A percentile compares a stretch with the other conserved stretches of the same genome.
These are phyloP conservation scores for Venturia asperata DNA, from an alignment of 2,329 filamentous ascomycete genomes.

Conservation along the genomic window DNA sequence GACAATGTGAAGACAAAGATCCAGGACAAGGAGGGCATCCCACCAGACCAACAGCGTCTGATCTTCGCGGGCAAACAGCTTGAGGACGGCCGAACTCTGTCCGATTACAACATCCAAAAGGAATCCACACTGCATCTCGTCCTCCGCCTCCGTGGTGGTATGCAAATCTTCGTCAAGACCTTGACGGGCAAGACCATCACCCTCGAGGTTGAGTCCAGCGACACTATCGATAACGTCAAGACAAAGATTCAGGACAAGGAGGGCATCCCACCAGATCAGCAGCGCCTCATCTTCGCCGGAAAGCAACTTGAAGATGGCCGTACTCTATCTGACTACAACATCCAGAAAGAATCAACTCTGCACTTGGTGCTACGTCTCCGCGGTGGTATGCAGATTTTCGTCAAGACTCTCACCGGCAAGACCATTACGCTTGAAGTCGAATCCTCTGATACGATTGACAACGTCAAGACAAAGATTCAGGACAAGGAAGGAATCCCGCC, in stretches of 20 bases:
- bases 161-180: conserved; percentile 60
- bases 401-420: conserved; percentile 55
- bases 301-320: conserved; percentile 53
- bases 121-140: conserved; percentile 66
- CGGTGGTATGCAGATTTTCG: conserved; percentile 58
- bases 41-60: conserved; percentile 91
- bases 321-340: conserved; percentile 63
- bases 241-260: conserved; percentile 51
- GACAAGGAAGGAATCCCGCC: conserved; percentile 87
- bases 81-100: conserved; percentile 85
- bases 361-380: conserved; percentile 69
- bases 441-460: conserved; percentile 83
- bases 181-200: conserved; percentile 52
- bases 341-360: conserved; percentile 78
- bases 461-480: conserved; percentile 95
- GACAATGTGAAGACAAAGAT: conserved; percentile 98
- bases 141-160: conserved; percentile 61
- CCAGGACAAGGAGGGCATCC: conserved; percentile 95
- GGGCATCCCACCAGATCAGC: conserved; percentile 52
- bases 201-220: conserved; percentile 35
- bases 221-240: conserved; percentile 38
- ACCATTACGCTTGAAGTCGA: conserved; percentile 62
- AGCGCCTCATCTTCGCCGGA: conserved; percentile 52
- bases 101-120: conserved; percentile 95
- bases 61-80: conserved; percentile 98